Evolutionary conservation across 768 basidiomycete genomes (phyloP).

Genomic region (Lactarius psammicola): DNA sequence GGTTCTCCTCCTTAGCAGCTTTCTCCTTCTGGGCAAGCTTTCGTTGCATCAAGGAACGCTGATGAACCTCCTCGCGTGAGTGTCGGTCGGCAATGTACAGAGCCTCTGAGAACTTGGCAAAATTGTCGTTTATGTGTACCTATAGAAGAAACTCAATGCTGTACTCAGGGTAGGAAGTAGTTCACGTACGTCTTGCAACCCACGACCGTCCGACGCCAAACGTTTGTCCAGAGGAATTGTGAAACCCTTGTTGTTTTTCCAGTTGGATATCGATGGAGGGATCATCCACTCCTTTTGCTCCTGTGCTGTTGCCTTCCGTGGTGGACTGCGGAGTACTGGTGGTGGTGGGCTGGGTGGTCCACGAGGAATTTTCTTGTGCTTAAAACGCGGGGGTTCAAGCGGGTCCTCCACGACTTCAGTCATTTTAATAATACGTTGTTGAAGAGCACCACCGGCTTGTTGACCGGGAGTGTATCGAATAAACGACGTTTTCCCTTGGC

Average conservation of each 20-base stretch:
- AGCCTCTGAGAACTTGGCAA: conserved; percentile 97
- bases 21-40: conserved; percentile 99
- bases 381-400: conserved; percentile 93
- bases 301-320: conserved; percentile 91
- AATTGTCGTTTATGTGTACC: conserved; percentile 99
- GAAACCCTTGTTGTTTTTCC: conserved; percentile 99
- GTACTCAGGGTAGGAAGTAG: neutral
- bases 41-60: conserved; percentile 96
- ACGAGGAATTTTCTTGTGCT: conserved; percentile 97
- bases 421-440: conserved; percentile 99
- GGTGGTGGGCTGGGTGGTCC: conserved; percentile 97
- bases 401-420: conserved; percentile 97
- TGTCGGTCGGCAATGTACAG: conserved; percentile 94
- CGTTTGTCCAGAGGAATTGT: conserved; percentile 98
- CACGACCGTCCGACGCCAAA: conserved; percentile 96
- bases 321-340: conserved; percentile 92
- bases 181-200: conserved; percentile 86
- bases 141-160: conserved; percentile 35
- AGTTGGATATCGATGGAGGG: conserved; percentile 98
- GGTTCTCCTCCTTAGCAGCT: conserved; percentile 92
- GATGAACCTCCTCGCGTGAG: conserved; percentile 96
- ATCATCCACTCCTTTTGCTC: conserved; percentile 99
- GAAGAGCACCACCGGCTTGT: conserved; percentile 69
- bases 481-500: conserved; percentile 80
- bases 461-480: conserved; percentile 97